A percentile compares a stretch with the other conserved stretches of the same genome.
Evolutionary conservation across 1,284 basidiomycete genomes (phyloP).

Genomic region (Porodaedalea pini): DNA sequence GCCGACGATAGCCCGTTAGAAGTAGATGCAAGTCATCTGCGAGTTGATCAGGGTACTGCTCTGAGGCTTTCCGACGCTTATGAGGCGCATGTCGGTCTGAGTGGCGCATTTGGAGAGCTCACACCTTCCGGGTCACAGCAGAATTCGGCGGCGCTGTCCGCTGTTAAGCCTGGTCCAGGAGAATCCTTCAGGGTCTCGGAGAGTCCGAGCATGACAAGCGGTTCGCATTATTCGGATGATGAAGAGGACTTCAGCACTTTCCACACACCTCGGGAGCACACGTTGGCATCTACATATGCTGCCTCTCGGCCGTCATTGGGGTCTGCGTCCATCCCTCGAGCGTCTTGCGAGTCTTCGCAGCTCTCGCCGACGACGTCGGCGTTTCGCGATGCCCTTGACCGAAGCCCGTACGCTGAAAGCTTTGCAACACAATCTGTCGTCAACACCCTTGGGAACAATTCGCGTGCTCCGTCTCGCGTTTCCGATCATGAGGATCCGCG

Average conservation of each 20-base stretch:
- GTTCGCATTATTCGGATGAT: constrained; percentile 31
- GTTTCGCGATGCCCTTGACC: constrained; percentile 56
- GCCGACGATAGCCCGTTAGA: not conserved
- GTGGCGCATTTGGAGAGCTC: constrained; percentile 8
- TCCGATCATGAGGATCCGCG: constrained; percentile 40
- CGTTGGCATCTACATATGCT: constrained; percentile 24
- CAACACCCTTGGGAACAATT: constrained; percentile 25
- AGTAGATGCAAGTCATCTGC: not conserved
- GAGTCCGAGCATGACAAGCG: constrained; percentile 26
- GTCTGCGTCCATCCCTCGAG: constrained; percentile 31
- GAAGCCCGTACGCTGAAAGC: constrained; percentile 26
- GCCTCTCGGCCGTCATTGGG: constrained; percentile 35
- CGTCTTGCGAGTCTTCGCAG: constrained; percentile 54
- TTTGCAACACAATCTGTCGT: constrained; percentile 16
- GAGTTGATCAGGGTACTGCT: not conserved
- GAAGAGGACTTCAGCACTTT: constrained; percentile 27
- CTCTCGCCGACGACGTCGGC: constrained; percentile 65
- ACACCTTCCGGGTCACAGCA: constrained; percentile 12
- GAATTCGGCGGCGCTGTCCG: constrained; percentile 12
- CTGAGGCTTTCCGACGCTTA: constrained; percentile 14
- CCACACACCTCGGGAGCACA: constrained; percentile 21
- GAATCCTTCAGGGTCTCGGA: not conserved
- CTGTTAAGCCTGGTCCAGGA: not conserved
- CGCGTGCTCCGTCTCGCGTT: constrained; percentile 52
- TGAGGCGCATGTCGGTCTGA: constrained; percentile 11